Evolutionary conservation across 257 asterid genomes (phyloP), one percentile per base, ranked within the genome.

Genomic region (Lithospermum erythrorhizon): DNA sequence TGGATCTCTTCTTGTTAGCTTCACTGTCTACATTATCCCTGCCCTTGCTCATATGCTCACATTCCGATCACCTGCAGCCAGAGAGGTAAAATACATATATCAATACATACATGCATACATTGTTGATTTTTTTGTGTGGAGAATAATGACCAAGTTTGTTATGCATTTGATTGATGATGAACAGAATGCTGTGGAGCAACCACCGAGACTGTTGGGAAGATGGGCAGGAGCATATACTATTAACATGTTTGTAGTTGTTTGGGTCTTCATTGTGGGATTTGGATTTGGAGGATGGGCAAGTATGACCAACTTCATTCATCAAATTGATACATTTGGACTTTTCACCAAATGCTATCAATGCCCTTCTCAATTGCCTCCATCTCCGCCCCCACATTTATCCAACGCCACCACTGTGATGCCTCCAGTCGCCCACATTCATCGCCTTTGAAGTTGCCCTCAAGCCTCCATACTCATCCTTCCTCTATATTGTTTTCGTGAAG

Each of bases 201-300:
- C 96, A 1, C 79, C 96, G 0, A 87, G 76, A 67, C 85, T 71
- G 63, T 76, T 85, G 71, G 95, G 95, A 8, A 84, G 85, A 57
- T 90, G 98, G 98, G 82, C 81, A 1, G 98, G 98, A 0, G 47
- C 90, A 0, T 90, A 72, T 68, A 74, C 81, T 54, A 85, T 90
- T 56, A 87, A 90, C 74, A 78, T 81, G 65, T 90, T 85, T 62
- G 77, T 90, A 3, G 94, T 90, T 9, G 84, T 83, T 5, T 90
- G 98, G 98, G 95, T 90, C 53, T 61, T 85, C 0, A 77, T 87
- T 20, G 93, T 90, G 15, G 98, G 98, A 32, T 90, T 90, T 24
- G 97, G 97, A 63, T 90, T 90, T 24, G 97, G 97, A 19, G 97
- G 97, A 27, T 85, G 95, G 97, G 96, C 96, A 27, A 87, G 97